Evolutionary conservation across 768 basidiomycete genomes (phyloP).

Genomic region (Leccinum disarticulatum): DNA sequence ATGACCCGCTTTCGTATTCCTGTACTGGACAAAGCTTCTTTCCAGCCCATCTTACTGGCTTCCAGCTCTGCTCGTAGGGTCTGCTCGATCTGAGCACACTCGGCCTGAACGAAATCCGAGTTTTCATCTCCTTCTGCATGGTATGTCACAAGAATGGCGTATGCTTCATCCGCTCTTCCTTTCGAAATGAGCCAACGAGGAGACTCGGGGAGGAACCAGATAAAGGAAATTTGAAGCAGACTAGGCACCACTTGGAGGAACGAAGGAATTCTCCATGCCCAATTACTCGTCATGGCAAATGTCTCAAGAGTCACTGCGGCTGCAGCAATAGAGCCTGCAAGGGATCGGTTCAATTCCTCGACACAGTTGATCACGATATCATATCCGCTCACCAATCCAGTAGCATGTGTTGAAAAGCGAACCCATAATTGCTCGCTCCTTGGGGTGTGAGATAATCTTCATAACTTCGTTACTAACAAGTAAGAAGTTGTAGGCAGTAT

Average conservation of each 20-base stretch:
- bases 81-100: neutral
- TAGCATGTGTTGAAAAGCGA: too few relatives aligned
- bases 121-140: neutral
- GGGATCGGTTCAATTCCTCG: neutral
- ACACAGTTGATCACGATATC: neutral
- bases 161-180: slow-evolving; percentile 51
- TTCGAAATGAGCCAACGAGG: slow-evolving; percentile 64
- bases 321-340: slow-evolving; percentile 33
- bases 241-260: slow-evolving; percentile 60
- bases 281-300: slow-evolving; percentile 54
- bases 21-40: slow-evolving; percentile 2
- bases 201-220: slow-evolving; percentile 62
- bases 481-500: too few relatives aligned
- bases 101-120: neutral
- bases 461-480: neutral
- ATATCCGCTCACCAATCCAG: slow-evolving; percentile 11
- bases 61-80: slow-evolving; percentile 25
- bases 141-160: slow-evolving; percentile 43
- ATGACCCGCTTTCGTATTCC: slow-evolving; percentile 20
- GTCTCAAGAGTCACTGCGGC: slow-evolving; percentile 61
- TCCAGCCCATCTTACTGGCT: neutral
- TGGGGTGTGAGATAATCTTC: slow-evolving; percentile 5
- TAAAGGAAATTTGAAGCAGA: slow-evolving; percentile 51
- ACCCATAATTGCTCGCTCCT: too few relatives aligned
- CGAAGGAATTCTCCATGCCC: slow-evolving; percentile 68